These are phyloP conservation scores for Myriosclerotinia scirpicola DNA, from an alignment of 2,329 filamentous ascomycete species.

Conservation along the genomic window DNA sequence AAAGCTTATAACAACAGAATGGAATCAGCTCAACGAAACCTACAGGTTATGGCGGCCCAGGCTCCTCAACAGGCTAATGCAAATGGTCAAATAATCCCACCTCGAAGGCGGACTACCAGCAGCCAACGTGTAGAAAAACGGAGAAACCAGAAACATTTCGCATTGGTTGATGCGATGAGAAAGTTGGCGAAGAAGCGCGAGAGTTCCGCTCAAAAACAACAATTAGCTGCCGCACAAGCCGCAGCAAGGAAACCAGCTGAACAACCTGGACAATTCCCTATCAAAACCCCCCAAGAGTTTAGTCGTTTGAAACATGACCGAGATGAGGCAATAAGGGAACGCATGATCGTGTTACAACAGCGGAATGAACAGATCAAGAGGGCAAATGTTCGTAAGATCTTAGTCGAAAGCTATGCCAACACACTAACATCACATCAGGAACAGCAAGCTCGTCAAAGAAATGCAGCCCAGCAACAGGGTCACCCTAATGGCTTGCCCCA, in stretches of 20 bases:
- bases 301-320: slow-evolving; percentile 85
- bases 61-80: slow-evolving; percentile 39
- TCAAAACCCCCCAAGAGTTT: slow-evolving; percentile 81
- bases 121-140: slow-evolving; percentile 85
- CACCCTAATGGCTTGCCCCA: slow-evolving; percentile 21
- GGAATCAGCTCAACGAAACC: slow-evolving; percentile 57
- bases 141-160: slow-evolving; percentile 81
- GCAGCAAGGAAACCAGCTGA: slow-evolving; percentile 82
- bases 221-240: slow-evolving; percentile 73
- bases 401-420: background rate
- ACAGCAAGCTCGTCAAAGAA: slow-evolving; percentile 37
- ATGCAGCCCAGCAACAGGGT: slow-evolving; percentile 30
- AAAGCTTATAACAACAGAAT: slow-evolving; percentile 65
- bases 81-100: slow-evolving; percentile 51
- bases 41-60: slow-evolving; percentile 42
- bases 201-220: slow-evolving; percentile 79
- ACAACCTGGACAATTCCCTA: slow-evolving; percentile 48
- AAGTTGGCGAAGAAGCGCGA: slow-evolving; percentile 95
- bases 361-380: slow-evolving; percentile 50
- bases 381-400: slow-evolving; percentile 45
- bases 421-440: slow-evolving; percentile 44
- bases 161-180: slow-evolving; percentile 89
- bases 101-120: slow-evolving; percentile 68
- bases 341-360: slow-evolving; percentile 51
- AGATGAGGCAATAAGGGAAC: slow-evolving; percentile 66